Conservation (phyloP, 176 grass and related monocot genomes). For the Oryza glumipatula region DNA sequence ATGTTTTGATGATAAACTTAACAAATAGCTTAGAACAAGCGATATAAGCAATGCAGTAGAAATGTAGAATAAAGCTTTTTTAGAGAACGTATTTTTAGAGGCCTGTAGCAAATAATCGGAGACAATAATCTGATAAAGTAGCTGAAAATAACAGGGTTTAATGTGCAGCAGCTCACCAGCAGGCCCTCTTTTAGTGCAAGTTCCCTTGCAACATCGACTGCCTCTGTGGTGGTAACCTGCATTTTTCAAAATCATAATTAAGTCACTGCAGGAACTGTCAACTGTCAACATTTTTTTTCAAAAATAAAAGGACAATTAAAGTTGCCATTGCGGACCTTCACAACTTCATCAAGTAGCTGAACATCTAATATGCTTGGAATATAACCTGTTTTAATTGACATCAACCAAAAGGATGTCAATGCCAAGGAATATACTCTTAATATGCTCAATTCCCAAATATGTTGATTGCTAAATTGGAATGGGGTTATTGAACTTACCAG, state of each 20-base stretch:
- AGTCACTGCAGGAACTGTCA: not conserved
- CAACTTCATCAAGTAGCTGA: constrained; percentile 89
- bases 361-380: constrained; percentile 94
- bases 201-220: constrained; percentile 72
- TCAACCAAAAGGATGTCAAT: constrained; percentile 28
- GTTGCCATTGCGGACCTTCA: constrained; percentile 68
- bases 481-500: constrained; percentile 57
- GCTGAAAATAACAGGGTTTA: too few species aligned
- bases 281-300: constrained; percentile 29
- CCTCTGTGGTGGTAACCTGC: constrained; percentile 83
- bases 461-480: constrained; percentile 19
- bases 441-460: not conserved
- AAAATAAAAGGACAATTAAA: constrained; percentile 31
- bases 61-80: too few species aligned
- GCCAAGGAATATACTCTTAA: not conserved
- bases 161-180: constrained; percentile 53
- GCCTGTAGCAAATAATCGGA: too few species aligned
- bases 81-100: too few species aligned
- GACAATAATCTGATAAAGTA: too few species aligned
- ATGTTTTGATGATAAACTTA: too few species aligned
- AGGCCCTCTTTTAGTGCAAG: constrained; percentile 90
- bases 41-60: too few species aligned
- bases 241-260: constrained; percentile 44
- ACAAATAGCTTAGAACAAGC: too few species aligned
- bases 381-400: constrained; percentile 63